Base-by-base conservation (phyloP, 805 yeast genomes). In the Candida sanyiensis region DNA sequence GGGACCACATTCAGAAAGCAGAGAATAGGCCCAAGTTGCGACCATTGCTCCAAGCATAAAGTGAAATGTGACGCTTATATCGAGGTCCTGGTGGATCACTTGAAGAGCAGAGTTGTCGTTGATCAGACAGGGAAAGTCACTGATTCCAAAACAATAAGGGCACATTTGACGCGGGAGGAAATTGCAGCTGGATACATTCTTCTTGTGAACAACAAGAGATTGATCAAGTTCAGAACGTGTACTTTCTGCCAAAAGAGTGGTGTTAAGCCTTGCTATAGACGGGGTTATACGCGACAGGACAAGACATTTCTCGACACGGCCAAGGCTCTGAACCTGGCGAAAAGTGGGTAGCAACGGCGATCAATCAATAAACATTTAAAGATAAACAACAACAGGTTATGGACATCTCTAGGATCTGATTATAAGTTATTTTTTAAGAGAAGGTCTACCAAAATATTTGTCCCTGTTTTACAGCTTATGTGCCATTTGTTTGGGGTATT, bases 61-160 rank as follows among this genome's bases (percentile, higher is more conserved):
- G 35, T 40, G 17, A 40, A 40, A 25, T 40, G 44, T 29, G 44
- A 40, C 29, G 44, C 44, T 2, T 26, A 37, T 21, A 33, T 40
- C 5, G 28, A 40, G 15, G 26, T 37, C 8, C 6, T 37, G 4
- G 11, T 29, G 13, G n/a, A n/a, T n/a, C n/a, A n/a, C n/a, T n/a
- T n/a, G n/a, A n/a, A n/a, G n/a, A n/a, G n/a, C n/a, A n/a, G n/a
- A n/a, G n/a, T n/a, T 5, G n/a, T 16, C 20, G 17, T 26, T 10
- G 44, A 40, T 22, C 18, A 24, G 7, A 17, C 24, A 12, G 28
- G 39, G 5, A 32, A 26, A 18, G 35, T 40, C 7, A 10, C 22
- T 7, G 39, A 40, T 19, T 7, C 4, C 6, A 23, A 16, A 3
- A 10, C 25, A 4, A 11, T 37, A 4, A 25, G 20, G 11, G 17